Conservation (phyloP, 2,329 filamentous ascomycete species). For the Cercospora janseana region DNA sequence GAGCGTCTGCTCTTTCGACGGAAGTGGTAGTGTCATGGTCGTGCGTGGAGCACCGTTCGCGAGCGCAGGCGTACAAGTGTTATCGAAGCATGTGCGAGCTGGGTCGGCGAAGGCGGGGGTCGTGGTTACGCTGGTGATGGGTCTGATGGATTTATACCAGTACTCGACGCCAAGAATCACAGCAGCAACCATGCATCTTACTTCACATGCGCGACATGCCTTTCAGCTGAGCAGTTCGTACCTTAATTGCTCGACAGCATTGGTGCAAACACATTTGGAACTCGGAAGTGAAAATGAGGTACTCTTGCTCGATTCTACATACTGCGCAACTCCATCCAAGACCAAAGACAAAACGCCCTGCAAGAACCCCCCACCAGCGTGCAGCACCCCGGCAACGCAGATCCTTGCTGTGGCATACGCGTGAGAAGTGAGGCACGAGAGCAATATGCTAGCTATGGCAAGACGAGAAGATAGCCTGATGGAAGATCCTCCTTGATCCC, state of each 20-base stretch:
- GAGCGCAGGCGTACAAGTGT: constrained; percentile 1
- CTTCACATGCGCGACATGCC: background rate
- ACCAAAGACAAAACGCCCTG: constrained; percentile 21
- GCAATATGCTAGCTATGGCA: constrained; percentile 26
- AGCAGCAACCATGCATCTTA: background rate
- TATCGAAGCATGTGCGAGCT: constrained; percentile 14
- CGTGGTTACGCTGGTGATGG: too few relatives aligned
- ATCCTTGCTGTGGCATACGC: constrained; percentile 9
- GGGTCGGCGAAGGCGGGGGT: background rate
- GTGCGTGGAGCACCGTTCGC: constrained; percentile 9
- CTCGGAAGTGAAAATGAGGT: constrained; percentile 20
- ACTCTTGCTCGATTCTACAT: constrained; percentile 24
- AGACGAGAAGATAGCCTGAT: constrained; percentile 19
- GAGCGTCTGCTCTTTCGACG: constrained; percentile 86
- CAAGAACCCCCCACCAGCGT: constrained; percentile 18
- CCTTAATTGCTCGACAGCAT: too few relatives aligned
- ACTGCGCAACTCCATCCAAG: constrained; percentile 17
- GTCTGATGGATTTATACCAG: too few relatives aligned
- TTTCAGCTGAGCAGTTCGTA: constrained; percentile 1
- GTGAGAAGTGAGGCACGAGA: constrained; percentile 25
- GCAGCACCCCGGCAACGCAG: constrained; percentile 1
- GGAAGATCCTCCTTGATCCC: constrained; percentile 15
- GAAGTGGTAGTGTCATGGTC: constrained; percentile 45
- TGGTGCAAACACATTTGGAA: too few relatives aligned
- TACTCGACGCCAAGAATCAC: background rate